Evolutionary conservation across 2,329 filamentous ascomycete genomes (phyloP).

Genomic region (Colletotrichum gloeosporioides): DNA sequence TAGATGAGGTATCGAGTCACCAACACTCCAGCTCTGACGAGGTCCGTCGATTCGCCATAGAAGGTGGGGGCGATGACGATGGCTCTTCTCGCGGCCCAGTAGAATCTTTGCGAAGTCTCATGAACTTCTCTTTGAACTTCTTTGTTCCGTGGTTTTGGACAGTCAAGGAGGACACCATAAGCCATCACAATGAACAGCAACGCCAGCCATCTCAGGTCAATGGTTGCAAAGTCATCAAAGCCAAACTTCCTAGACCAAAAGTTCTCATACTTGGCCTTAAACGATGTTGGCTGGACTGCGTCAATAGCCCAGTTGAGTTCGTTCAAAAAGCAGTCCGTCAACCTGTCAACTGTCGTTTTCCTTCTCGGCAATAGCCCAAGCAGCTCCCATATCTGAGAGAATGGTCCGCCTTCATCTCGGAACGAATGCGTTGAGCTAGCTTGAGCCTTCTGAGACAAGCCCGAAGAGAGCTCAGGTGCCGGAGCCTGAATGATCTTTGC

Average conservation of each 20-base stretch:
- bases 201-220: constrained; percentile 46
- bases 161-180: constrained; percentile 41
- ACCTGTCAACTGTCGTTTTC: constrained; percentile 38
- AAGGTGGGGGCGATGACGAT: constrained; percentile 47
- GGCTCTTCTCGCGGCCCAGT: constrained; percentile 42
- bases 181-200: constrained; percentile 45
- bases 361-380: constrained; percentile 41
- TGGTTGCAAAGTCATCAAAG: constrained; percentile 41
- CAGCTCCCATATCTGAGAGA: constrained; percentile 45
- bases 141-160: constrained; percentile 31
- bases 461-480: constrained; percentile 25
- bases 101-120: constrained; percentile 44
- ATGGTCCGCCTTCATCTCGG: constrained; percentile 24
- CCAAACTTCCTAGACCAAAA: constrained; percentile 45
- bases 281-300: constrained; percentile 37
- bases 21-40: constrained; percentile 43
- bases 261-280: constrained; percentile 37
- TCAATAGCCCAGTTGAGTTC: constrained; percentile 43
- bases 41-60: constrained; percentile 43
- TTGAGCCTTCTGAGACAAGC: constrained; percentile 25
- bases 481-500: constrained; percentile 34
- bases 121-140: constrained; percentile 40
- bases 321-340: constrained; percentile 37
- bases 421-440: constrained; percentile 17
- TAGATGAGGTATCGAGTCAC: constrained; percentile 45